Base-by-base conservation (phyloP, 2,329 filamentous ascomycete genomes). In the Diaporthe australafricana region DNA sequence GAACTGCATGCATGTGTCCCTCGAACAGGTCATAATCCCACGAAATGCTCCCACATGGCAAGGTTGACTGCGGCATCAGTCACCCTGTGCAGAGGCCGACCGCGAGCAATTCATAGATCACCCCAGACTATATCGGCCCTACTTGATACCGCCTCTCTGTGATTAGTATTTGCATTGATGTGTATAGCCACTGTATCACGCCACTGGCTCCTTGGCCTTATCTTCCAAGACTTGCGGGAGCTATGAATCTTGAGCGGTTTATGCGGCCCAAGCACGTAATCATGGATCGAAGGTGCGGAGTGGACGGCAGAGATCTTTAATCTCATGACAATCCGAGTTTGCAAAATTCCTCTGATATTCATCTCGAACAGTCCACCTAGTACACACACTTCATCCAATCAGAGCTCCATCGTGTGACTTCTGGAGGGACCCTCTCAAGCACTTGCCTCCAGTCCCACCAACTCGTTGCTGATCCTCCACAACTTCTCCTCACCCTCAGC, bases 381-480 rank as follows among this genome's bases (percentile, higher is more conserved):
- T 35, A 5, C 9, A 35, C 14, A 17, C 25, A 48, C 16, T 48
- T 8, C 20, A 11, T 55, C 20, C 12, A 38, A 20, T 27, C 45
- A 16, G 30, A 20, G 2, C 14, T 6, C 3, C 14, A 65, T 22
- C 32, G 20, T 20, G 25, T 25, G 6, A 50, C 8, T 16, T 11
- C 20, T 25, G 42, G 27, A 27, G 2, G 32, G 38, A 11, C 9
- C 32, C 30, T 50, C 14, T 50, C 16, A 69, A 30, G 66, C 50
- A 50, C 20, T 17, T 11, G 17, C 68, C 25, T 66, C 60, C 25
- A 81, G 38, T 8, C 78, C 77, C 12, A 81, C 79, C 55, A 79
- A 70, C 71, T 77, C 73, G 45, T 78, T 71, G 47, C 81, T 84
- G 50, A 81, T 67, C 72, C 76, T 78, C 83, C 84, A 86, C 68